phyloP scores from a whole-genome alignment of 345 rosid species.

The Abelmoschus esculentus region DNA sequence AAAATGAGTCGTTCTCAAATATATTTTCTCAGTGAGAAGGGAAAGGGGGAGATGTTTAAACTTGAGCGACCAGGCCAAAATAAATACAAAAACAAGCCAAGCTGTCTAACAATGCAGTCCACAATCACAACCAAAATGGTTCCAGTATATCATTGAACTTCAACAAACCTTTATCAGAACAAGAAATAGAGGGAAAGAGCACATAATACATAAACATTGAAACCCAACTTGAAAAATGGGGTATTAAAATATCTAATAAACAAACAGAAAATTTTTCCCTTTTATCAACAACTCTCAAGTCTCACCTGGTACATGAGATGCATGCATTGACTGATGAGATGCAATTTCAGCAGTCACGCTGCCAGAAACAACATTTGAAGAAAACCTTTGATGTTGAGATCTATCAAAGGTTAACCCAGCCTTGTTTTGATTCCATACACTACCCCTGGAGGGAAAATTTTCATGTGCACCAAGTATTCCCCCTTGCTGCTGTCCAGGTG shows the following conservation, averaged over 20 bases:
- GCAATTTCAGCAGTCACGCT: constrained; percentile 26
- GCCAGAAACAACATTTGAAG: constrained; percentile 31
- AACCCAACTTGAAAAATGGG: background rate
- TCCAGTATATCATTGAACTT: background rate
- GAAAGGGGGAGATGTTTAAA: background rate
- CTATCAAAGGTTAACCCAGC: constrained; percentile 35
- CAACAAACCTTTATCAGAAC: background rate
- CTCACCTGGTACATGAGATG: constrained; percentile 38
- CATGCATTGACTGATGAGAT: constrained; percentile 27
- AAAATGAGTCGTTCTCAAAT: too few species aligned
- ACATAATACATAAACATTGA: background rate
- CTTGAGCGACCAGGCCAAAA: background rate
- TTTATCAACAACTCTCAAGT: constrained; percentile 7
- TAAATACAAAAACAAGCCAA: background rate
- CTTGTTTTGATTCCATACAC: constrained; percentile 33
- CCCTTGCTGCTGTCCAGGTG: constrained; percentile 35
- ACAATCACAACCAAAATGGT: background rate
- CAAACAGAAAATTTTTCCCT: background rate
- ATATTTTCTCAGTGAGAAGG: too few species aligned
- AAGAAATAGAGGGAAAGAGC: background rate
- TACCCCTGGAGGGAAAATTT: constrained; percentile 27
- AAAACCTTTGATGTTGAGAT: constrained; percentile 43
- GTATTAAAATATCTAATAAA: background rate
- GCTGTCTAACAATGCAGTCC: background rate
- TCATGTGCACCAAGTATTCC: constrained; percentile 29